Evolutionary conservation across 2,329 filamentous ascomycete species (phyloP).

Genomic region (Plectosphaerella sp.): DNA sequence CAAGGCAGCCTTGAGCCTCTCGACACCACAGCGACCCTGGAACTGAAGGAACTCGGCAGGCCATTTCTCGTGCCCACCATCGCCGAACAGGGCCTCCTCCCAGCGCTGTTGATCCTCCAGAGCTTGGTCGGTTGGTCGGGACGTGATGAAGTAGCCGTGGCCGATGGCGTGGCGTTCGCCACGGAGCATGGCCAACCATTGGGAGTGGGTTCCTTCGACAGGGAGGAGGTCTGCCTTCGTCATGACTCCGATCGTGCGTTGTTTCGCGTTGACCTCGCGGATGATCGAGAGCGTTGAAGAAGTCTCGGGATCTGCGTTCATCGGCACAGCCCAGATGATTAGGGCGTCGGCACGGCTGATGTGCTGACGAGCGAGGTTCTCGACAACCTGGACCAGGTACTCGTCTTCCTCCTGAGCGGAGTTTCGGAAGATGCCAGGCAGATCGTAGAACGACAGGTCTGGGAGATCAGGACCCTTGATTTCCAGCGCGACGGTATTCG

Average conservation of each 20-base stretch:
- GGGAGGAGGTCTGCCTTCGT: conserved; percentile 79
- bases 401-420: conserved; percentile 58
- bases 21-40: conserved; percentile 46
- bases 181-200: conserved; percentile 61
- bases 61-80: conserved; percentile 35
- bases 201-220: conserved; percentile 37
- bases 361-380: conserved; percentile 66
- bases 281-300: conserved; percentile 67
- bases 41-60: conserved; percentile 43
- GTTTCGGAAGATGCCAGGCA: conserved; percentile 77
- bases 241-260: conserved; percentile 68
- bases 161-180: conserved; percentile 59
- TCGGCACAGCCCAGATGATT: conserved; percentile 71
- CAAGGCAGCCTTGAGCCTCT: conserved; percentile 46
- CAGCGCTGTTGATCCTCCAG: conserved; percentile 47
- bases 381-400: conserved; percentile 68
- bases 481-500: conserved; percentile 73
- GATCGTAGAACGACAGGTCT: conserved; percentile 76
- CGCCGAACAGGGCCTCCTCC: conserved; percentile 49
- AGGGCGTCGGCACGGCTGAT: conserved; percentile 66
- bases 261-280: conserved; percentile 47
- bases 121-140: conserved; percentile 54
- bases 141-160: conserved; percentile 76
- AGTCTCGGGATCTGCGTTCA: conserved; percentile 74
- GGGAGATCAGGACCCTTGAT: conserved; percentile 69